These are phyloP conservation scores for Agaricales sp. DNA, from an alignment of 1,284 basidiomycete species.

Conservation along the genomic window DNA sequence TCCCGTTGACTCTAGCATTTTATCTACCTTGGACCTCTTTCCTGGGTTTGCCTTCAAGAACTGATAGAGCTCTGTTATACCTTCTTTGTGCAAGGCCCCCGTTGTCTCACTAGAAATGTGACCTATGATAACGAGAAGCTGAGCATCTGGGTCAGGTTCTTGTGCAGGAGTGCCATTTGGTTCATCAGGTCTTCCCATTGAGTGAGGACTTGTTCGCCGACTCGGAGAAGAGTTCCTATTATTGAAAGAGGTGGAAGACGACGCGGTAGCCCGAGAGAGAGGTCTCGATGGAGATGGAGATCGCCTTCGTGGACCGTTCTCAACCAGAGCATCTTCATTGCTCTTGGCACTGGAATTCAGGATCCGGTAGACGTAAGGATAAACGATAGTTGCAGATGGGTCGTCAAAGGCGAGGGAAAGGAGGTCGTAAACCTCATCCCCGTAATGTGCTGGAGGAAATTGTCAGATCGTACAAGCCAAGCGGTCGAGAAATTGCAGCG, in stretches of 20 bases:
- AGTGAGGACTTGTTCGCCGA: conserved; percentile 54
- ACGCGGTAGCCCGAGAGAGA: conserved; percentile 45
- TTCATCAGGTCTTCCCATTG: conserved; percentile 42
- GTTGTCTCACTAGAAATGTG: conserved; percentile 86
- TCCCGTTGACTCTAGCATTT: conserved; percentile 74
- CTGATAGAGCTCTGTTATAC: conserved; percentile 92
- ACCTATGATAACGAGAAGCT: conserved; percentile 76
- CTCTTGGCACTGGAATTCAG: conserved; percentile 52
- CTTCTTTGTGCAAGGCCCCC: conserved; percentile 76
- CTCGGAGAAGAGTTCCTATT: conserved; percentile 46
- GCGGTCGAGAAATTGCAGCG: conserved; percentile 23
- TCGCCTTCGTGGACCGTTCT: conserved; percentile 27
- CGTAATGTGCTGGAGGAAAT: conserved; percentile 55
- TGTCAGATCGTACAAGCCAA: too few relatives aligned
- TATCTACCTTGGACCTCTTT: conserved; percentile 78
- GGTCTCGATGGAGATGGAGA: conserved; percentile 25
- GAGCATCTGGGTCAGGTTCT: conserved; percentile 74
- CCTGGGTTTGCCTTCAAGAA: conserved; percentile 91
- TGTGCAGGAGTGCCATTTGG: conserved; percentile 33
- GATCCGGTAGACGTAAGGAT: conserved; percentile 81
- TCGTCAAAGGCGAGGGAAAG: conserved; percentile 72
- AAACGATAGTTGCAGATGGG: conserved; percentile 73
- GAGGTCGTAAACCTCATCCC: conserved; percentile 72
- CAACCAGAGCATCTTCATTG: conserved; percentile 23
- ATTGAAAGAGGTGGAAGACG: conserved; percentile 42